Conservation (phyloP, 1,284 basidiomycete species). For the Vanrija humicola region DNA sequence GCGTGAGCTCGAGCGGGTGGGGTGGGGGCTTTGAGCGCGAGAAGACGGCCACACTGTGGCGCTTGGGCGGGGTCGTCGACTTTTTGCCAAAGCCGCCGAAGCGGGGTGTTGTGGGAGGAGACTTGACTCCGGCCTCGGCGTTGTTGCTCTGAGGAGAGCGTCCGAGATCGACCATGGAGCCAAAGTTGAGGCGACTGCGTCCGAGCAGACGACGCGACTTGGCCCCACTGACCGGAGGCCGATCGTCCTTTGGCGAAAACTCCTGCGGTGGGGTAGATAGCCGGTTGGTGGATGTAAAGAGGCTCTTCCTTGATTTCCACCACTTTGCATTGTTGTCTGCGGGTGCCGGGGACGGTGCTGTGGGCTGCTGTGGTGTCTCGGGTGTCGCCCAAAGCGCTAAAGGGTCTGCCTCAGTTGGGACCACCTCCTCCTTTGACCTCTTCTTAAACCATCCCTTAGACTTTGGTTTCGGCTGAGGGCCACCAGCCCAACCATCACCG, state of each 20-base stretch:
- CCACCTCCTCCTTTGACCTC: neutral
- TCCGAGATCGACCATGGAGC: conserved; percentile 17
- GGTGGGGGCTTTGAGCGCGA: conserved; percentile 4
- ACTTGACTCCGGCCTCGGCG: neutral
- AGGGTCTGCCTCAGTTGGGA: conserved; percentile 9
- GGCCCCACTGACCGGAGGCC: neutral
- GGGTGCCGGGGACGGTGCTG: neutral
- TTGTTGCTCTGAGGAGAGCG: conserved; percentile 2
- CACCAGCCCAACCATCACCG: conserved; percentile 42
- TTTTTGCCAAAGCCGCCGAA: too few species aligned
- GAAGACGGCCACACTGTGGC: conserved; percentile 7
- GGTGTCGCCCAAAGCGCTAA: conserved; percentile 9
- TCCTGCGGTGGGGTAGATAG: neutral
- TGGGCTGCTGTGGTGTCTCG: neutral
- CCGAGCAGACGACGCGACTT: neutral
- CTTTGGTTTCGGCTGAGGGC: conserved; percentile 11
- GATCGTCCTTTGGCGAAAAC: neutral
- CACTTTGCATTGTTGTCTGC: conserved; percentile 10
- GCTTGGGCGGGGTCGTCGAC: neutral
- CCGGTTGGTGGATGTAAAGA: conserved; percentile 11
- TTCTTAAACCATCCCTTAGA: conserved; percentile 8
- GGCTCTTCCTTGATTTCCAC: conserved; percentile 15
- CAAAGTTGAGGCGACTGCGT: conserved; percentile 16
- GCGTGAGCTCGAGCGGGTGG: conserved; percentile 16
- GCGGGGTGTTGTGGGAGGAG: too few species aligned